Conservation (phyloP, 139 green algal species). For the Zygnema cylindricum region DNA sequence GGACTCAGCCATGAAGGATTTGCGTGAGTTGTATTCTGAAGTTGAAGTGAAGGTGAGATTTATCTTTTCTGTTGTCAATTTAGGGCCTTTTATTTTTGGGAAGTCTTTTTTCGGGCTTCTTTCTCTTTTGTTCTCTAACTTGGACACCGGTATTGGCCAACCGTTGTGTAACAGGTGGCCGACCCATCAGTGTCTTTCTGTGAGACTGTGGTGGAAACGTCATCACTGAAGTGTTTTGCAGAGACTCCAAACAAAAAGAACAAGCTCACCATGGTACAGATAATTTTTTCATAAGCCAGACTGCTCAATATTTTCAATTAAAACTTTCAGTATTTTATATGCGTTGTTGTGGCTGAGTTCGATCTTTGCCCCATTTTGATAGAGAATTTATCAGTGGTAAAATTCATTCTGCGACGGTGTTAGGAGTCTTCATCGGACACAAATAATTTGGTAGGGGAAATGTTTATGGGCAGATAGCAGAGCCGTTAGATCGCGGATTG, state of each 20-base stretch:
- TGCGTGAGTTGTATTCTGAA: conserved; percentile 76
- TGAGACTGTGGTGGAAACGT: conserved; percentile 97
- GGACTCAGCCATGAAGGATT: conserved; percentile 92
- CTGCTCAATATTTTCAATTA: background rate
- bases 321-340: background rate
- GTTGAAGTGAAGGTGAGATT: too few species aligned
- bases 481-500: conserved; percentile 92
- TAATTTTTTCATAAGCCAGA: background rate
- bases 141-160: too few species aligned
- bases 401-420: too few species aligned
- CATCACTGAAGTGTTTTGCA: conserved; percentile 94
- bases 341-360: background rate
- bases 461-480: conserved; percentile 83
- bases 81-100: background rate
- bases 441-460: too few species aligned
- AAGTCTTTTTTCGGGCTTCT: background rate
- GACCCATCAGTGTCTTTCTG: conserved; percentile 74
- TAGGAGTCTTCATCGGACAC: too few species aligned
- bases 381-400: too few species aligned
- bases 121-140: background rate
- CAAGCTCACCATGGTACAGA: conserved; percentile 76
- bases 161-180: conserved; percentile 48
- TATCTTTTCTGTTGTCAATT: too few species aligned
- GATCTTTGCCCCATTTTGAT: conserved; percentile 6
- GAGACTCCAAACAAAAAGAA: conserved; percentile 95